Conservation (phyloP, 2,329 filamentous ascomycete genomes). For the Phialocephala subalpina region DNA sequence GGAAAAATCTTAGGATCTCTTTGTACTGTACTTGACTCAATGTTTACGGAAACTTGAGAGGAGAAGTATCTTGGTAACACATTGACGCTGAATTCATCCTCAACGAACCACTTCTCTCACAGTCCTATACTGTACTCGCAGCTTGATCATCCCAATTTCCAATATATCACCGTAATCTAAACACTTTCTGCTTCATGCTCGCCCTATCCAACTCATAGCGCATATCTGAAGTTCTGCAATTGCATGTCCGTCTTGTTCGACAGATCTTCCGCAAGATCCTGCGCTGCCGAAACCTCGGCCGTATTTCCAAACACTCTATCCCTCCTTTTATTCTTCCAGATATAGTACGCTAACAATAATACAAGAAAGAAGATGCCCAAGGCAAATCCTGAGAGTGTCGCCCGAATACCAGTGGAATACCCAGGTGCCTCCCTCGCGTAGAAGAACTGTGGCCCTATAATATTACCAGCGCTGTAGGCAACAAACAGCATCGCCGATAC, state of each 20-base stretch:
- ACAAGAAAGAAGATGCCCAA: neutral
- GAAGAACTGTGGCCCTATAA: constrained; percentile 36
- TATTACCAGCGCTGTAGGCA: constrained; percentile 39
- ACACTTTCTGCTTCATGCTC: too few relatives aligned
- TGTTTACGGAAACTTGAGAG: too few relatives aligned
- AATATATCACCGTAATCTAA: too few relatives aligned
- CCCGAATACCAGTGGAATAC: constrained; percentile 2
- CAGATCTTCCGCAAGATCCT: neutral
- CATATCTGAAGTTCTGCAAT: too few relatives aligned
- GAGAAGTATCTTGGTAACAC: too few relatives aligned
- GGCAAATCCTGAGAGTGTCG: neutral
- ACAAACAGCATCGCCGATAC: constrained; percentile 34
- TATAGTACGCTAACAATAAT: constrained; percentile 4
- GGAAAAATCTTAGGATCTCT: too few relatives aligned
- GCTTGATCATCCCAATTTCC: too few relatives aligned
- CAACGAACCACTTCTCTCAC: too few relatives aligned
- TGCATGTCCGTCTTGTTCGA: constrained; percentile 8
- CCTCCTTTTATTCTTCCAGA: neutral
- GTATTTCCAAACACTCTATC: constrained; percentile 5
- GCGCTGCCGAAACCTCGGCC: neutral
- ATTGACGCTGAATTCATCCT: too few relatives aligned
- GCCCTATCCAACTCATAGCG: too few relatives aligned
- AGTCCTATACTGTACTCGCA: too few relatives aligned
- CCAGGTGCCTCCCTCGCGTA: constrained; percentile 22
- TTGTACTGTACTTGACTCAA: too few relatives aligned